Evolutionary conservation across 2,329 filamentous ascomycete genomes (phyloP).

Genomic region (Aspergillus puulaauensis): DNA sequence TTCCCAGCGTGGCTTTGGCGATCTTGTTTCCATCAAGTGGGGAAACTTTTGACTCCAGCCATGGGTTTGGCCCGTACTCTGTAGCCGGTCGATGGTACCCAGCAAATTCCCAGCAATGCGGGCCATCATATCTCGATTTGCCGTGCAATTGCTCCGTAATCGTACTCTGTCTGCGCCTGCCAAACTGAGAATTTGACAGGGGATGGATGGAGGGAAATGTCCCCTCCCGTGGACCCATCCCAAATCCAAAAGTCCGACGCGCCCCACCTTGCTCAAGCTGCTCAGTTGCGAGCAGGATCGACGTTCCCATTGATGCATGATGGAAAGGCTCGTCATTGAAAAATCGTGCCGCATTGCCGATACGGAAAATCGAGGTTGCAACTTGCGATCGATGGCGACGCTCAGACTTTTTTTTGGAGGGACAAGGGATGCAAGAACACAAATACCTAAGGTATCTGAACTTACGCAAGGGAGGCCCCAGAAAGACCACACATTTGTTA

Average conservation of each 20-base stretch:
- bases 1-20: not conserved
- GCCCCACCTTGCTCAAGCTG: not conserved
- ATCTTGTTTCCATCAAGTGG: not conserved
- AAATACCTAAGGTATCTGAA: not conserved
- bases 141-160: not conserved
- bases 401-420: not conserved
- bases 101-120: not conserved
- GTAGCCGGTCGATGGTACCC: not conserved
- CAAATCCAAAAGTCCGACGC: not conserved
- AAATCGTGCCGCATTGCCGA: slow-evolving; percentile 1
- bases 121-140: slow-evolving; percentile 2
- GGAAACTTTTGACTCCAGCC: not conserved
- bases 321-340: not conserved
- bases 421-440: not conserved
- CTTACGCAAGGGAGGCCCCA: not conserved
- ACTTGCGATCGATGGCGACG: not conserved
- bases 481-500: not conserved
- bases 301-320: not conserved
- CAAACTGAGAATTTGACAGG: not conserved
- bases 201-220: not conserved
- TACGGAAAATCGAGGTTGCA: not conserved
- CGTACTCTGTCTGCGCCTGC: not conserved
- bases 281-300: not conserved
- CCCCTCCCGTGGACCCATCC: not conserved
- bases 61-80: not conserved